Evolutionary conservation across 495 filamentous ascomycete genomes (phyloP), one percentile per base, ranked within the genome.

Genomic region (Penicillium steckii): DNA sequence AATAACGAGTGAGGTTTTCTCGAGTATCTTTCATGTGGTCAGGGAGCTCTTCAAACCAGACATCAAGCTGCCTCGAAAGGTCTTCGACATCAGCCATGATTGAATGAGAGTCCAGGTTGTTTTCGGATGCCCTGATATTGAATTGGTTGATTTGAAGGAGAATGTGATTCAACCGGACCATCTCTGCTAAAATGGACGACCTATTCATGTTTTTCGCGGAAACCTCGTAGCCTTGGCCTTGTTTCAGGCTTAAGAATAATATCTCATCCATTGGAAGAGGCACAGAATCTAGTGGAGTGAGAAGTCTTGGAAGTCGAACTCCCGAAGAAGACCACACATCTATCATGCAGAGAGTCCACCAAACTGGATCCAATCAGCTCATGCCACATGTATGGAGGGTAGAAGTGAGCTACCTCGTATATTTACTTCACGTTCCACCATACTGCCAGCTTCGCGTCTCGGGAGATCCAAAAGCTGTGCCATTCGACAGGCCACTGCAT

Each of bases 271-370:
- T 61, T 24, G 64, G 71, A 4, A 72, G 57, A 9, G 58, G 57
- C 1, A 67, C 48, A 9, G 54, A 19, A 1, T 64, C 53, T 8
- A 30, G 29, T 0, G 64, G 65, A 30, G 55, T 58, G 29, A 69
- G 54, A 19, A 59, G 55, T 8, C 57, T 44, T 10, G 72, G 69
- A 18, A 73, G 60, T 15, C 61, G 47, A 7, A 74, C 60, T 1
- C 69, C 73, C 2, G 61, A 54, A 6, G 72, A 67, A 15, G 64
- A 65, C 73, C 73, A 76, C 10, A 67, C 59, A 53, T 76, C 73
- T 37, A 74, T 70, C 73, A 76, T 74, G 48, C 64, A 69, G 1
- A 76, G 51, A 4, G 69, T 57, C 69, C 69, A 73, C 70, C 72
- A 76, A 8, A 69, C 66, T 70, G 27, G 17, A 10, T 4, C 2